Evolutionary conservation across 23 red algal species (phyloP).

Genomic region (Gracilaria domingensis): DNA sequence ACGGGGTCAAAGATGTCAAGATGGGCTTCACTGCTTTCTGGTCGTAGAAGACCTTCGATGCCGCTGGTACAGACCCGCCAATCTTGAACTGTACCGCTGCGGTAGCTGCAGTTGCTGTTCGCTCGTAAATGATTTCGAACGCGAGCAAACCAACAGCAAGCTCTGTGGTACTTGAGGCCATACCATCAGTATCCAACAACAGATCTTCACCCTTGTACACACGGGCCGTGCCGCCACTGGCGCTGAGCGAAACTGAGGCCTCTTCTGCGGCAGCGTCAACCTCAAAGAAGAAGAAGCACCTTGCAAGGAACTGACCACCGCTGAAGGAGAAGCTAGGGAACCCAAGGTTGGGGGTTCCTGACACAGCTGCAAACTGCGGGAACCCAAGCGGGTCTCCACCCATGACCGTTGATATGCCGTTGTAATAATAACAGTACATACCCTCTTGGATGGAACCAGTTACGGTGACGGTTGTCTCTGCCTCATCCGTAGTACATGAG

Average conservation of each 20-base stretch:
- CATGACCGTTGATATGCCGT: not conserved
- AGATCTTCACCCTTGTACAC: constrained; percentile 75
- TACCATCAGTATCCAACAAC: constrained; percentile 36
- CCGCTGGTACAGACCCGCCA: not conserved
- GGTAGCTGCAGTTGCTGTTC: not conserved
- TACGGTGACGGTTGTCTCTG: constrained; percentile 75
- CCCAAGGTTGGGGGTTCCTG: constrained; percentile 5
- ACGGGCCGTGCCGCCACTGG: constrained; percentile 48
- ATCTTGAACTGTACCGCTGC: constrained; percentile 28
- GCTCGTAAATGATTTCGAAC: constrained; percentile 52
- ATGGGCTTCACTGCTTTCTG: constrained; percentile 46
- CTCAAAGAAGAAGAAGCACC: constrained; percentile 71
- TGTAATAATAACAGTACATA: constrained; percentile 77
- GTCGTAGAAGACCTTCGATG: constrained; percentile 50
- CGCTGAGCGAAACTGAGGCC: constrained; percentile 14
- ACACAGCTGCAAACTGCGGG: constrained; percentile 47
- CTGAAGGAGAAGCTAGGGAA: constrained; percentile 43
- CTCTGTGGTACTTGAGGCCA: constrained; percentile 19
- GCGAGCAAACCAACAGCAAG: constrained; percentile 46
- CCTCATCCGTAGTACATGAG: constrained; percentile 64
- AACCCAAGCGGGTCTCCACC: constrained; percentile 18
- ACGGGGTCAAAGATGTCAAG: constrained; percentile 5
- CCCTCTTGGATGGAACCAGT: constrained; percentile 67
- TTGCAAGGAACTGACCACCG: not conserved
- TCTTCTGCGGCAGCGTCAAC: constrained; percentile 12